Evolutionary conservation across 2,329 filamentous ascomycete species (phyloP).

Genomic region (Botrytis elliptica): DNA sequence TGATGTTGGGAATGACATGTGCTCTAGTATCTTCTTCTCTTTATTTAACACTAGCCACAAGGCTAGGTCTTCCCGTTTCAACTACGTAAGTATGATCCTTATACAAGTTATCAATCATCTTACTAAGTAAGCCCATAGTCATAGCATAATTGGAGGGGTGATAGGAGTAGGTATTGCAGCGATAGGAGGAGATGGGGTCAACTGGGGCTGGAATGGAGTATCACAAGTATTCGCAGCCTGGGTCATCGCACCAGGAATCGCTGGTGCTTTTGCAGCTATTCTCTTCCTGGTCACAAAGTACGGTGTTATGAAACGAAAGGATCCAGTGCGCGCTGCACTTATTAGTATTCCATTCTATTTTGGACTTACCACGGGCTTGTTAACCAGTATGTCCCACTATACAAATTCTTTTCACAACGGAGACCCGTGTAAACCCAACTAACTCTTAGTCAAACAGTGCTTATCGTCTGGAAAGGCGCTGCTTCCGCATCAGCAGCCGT

Average conservation of each 20-base stretch:
- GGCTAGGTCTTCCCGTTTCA: slow-evolving; percentile 69
- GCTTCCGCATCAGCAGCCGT: slow-evolving; percentile 8
- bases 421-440: slow-evolving; percentile 28
- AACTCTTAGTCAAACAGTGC: background rate
- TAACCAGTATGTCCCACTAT: slow-evolving; percentile 26
- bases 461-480: slow-evolving; percentile 6
- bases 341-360: slow-evolving; percentile 75
- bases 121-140: slow-evolving; percentile 35
- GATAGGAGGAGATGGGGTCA: slow-evolving; percentile 58
- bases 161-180: slow-evolving; percentile 69
- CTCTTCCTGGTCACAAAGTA: slow-evolving; percentile 75
- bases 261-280: slow-evolving; percentile 61
- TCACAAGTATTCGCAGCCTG: slow-evolving; percentile 60
- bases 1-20: slow-evolving; percentile 66
- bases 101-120: background rate
- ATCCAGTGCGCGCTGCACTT: slow-evolving; percentile 71
- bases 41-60: slow-evolving; percentile 81
- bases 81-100: slow-evolving; percentile 48
- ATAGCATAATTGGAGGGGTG: slow-evolving; percentile 67
- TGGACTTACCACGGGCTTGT: background rate
- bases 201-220: slow-evolving; percentile 60
- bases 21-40: slow-evolving; percentile 62
- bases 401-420: slow-evolving; percentile 31
- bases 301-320: slow-evolving; percentile 68
- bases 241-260: slow-evolving; percentile 67